Evolutionary conservation across 2,329 filamentous ascomycete genomes (phyloP).

Genomic region (Tolypocladium tundrense): DNA sequence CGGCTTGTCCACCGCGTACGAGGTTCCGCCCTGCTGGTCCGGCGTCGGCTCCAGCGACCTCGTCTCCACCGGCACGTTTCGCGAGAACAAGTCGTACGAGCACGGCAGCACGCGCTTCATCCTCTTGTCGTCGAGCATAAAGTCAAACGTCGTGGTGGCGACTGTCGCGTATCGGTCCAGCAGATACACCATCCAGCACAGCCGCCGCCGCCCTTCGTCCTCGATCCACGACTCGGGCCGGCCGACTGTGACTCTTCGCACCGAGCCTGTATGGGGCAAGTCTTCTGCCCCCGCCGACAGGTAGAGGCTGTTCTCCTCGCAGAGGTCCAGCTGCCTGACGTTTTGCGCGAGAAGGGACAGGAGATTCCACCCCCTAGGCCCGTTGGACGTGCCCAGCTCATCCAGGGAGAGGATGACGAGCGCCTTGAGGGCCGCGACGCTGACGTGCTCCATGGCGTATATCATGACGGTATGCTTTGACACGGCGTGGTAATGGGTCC

Average conservation of each 20-base stretch:
- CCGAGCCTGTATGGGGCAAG: conserved; percentile 21
- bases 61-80: conserved; percentile 32
- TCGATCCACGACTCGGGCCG: conserved; percentile 33
- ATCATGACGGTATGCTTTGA: conserved; percentile 29
- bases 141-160: conserved; percentile 29
- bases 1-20: conserved; percentile 23
- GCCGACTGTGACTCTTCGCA: conserved; percentile 22
- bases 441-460: conserved; percentile 31
- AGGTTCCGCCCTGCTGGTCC: conserved; percentile 12
- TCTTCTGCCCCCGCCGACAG: conserved; percentile 22
- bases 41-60: conserved; percentile 16
- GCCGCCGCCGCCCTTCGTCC: conserved; percentile 29
- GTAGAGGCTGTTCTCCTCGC: conserved; percentile 27
- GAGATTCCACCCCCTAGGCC: conserved; percentile 31
- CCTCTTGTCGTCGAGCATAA: conserved; percentile 27
- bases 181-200: conserved; percentile 35
- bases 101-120: conserved; percentile 31
- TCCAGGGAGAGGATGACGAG: conserved; percentile 31
- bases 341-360: conserved; percentile 27
- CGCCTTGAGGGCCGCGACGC: conserved; percentile 26
- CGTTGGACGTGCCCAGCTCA: conserved; percentile 31
- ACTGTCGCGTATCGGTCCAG: conserved; percentile 33
- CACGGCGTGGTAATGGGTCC: conserved; percentile 25
- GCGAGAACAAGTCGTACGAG: conserved; percentile 33
- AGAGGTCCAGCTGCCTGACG: conserved; percentile 27